These are phyloP conservation scores for Diplogelasinospora grovesii DNA, from an alignment of 495 filamentous ascomycete species.

Conservation along the genomic window DNA sequence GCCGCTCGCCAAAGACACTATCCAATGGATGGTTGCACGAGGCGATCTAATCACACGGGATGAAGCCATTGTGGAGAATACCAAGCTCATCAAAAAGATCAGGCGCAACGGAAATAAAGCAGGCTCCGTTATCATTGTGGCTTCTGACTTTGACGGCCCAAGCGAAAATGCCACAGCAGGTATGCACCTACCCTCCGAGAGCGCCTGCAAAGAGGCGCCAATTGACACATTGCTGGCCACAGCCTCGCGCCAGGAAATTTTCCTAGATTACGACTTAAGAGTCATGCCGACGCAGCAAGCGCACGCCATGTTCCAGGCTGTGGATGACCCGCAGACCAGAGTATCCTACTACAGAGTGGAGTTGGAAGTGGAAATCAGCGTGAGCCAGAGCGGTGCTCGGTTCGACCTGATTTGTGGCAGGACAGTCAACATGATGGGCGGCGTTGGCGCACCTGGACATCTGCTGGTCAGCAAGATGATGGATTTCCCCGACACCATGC, in stretches of 20 bases:
- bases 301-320: background rate
- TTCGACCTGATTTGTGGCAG: conserved; percentile 3
- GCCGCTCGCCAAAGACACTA: background rate
- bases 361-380: background rate
- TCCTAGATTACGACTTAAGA: conserved; percentile 6
- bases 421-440: conserved; percentile 1
- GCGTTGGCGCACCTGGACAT: conserved; percentile 1
- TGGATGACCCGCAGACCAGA: background rate
- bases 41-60: conserved; percentile 9
- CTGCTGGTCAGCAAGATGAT: background rate
- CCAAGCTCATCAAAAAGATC: conserved; percentile 8
- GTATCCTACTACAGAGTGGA: background rate
- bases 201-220: background rate
- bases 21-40: conserved; percentile 7
- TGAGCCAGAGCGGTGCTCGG: background rate
- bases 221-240: background rate
- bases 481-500: background rate
- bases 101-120: background rate
- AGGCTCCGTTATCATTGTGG: conserved; percentile 2
- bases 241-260: conserved; percentile 2
- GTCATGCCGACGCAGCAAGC: conserved; percentile 3
- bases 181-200: background rate
- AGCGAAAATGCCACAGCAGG: background rate
- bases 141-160: background rate
- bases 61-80: background rate